These are phyloP conservation scores for Pythium utonaiense DNA, from an alignment of 352 stramenopile species.

Conservation along the genomic window DNA sequence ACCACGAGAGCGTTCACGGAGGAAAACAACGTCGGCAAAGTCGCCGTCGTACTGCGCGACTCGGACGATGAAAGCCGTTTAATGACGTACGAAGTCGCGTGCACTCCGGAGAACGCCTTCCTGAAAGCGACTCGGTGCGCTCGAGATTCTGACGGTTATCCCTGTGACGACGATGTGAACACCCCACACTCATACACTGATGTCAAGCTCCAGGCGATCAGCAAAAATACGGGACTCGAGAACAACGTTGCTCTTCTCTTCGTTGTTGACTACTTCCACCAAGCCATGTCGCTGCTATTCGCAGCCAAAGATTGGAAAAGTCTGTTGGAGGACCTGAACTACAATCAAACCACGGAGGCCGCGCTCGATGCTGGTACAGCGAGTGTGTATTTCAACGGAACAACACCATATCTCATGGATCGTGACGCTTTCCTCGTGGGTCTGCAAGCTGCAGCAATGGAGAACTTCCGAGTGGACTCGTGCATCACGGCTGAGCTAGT, in stretches of 20 bases:
- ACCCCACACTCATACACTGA: conserved; percentile 19
- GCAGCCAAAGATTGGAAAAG: conserved; percentile 28
- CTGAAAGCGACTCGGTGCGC: conserved; percentile 27
- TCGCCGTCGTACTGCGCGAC: conserved; percentile 29
- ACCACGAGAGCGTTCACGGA: conserved; percentile 24
- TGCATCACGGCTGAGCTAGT: conserved; percentile 39
- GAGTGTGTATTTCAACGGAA: conserved; percentile 25
- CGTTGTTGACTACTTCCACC: conserved; percentile 41
- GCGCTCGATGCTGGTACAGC: conserved; percentile 22
- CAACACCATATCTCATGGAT: conserved; percentile 24
- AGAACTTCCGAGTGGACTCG: conserved; percentile 29
- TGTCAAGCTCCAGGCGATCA: conserved; percentile 25
- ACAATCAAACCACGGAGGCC: conserved; percentile 17
- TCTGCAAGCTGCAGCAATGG: conserved; percentile 29
- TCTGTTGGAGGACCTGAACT: conserved; percentile 35
- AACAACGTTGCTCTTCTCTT: conserved; percentile 45
- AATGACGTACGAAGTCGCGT: conserved; percentile 29
- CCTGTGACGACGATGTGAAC: conserved; percentile 26
- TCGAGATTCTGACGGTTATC: conserved; percentile 23
- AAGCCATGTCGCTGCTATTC: conserved; percentile 32
- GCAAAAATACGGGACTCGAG: conserved; percentile 23
- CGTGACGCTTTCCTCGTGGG: conserved; percentile 37
- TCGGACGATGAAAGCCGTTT: conserved; percentile 5
- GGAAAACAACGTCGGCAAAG: background rate
- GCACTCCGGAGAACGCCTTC: conserved; percentile 26